Conservation (phyloP, 2,329 filamentous ascomycete species). For the Pleoardoris graminearum region DNA sequence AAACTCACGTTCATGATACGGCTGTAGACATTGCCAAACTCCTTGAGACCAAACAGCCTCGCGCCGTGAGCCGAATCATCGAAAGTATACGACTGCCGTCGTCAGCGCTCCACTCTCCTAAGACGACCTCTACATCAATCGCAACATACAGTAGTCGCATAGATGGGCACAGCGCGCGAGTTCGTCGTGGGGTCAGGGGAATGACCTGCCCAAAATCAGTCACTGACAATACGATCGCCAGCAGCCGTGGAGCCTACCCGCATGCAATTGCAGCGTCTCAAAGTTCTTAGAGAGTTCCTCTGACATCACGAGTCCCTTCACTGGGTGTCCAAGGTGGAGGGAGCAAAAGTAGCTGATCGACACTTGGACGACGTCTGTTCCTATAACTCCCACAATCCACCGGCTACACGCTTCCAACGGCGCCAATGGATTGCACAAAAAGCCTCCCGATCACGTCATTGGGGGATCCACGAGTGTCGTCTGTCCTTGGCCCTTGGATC, state of each 20-base stretch:
- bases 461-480: background rate
- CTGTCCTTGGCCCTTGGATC: background rate
- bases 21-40: slow-evolving; percentile 97
- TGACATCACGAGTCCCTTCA: no score
- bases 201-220: slow-evolving; percentile 60
- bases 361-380: background rate
- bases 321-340: no score
- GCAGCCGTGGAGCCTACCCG: slow-evolving; percentile 41
- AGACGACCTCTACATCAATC: background rate
- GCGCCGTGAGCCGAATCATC: slow-evolving; percentile 96
- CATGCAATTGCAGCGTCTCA: slow-evolving; percentile 57
- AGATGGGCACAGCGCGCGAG: slow-evolving; percentile 90
- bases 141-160: slow-evolving; percentile 73
- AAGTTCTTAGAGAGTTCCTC: slow-evolving; percentile 51
- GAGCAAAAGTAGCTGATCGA: background rate
- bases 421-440: slow-evolving; percentile 2
- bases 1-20: slow-evolving; percentile 89
- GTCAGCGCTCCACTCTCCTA: slow-evolving; percentile 15
- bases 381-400: background rate
- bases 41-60: slow-evolving; percentile 92
- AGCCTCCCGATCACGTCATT: slow-evolving; percentile 4
- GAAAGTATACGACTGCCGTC: slow-evolving; percentile 77
- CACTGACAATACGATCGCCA: background rate
- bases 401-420: background rate
- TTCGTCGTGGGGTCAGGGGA: slow-evolving; percentile 80